Evolutionary conservation across 2,329 filamentous ascomycete genomes (phyloP).

Genomic region (Coniochaeta hoffmannii): DNA sequence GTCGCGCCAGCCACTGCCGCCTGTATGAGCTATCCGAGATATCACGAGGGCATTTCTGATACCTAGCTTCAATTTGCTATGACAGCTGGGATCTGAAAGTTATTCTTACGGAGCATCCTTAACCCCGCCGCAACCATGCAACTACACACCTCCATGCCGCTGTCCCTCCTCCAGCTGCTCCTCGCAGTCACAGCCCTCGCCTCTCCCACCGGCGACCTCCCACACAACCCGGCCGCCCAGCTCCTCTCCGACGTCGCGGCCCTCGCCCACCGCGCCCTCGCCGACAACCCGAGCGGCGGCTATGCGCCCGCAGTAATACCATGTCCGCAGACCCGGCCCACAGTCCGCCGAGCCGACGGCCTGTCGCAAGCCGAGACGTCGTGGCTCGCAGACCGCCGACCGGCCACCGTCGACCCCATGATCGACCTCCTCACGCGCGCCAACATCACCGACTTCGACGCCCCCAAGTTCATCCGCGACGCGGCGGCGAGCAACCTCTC

Average conservation of each 20-base stretch:
- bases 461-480: slow-evolving; percentile 60
- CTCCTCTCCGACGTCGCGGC: slow-evolving; percentile 1
- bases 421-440: slow-evolving; percentile 62
- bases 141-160: background rate
- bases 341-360: slow-evolving; percentile 53
- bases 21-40: too few relatives aligned
- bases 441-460: slow-evolving; percentile 72
- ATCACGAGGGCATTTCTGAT: background rate
- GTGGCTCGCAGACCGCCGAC: slow-evolving; percentile 67
- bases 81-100: background rate
- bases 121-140: background rate
- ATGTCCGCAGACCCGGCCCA: slow-evolving; percentile 65
- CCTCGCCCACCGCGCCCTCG: slow-evolving; percentile 20
- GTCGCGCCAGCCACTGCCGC: background rate
- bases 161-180: background rate
- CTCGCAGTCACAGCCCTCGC: background rate
- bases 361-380: slow-evolving; percentile 63
- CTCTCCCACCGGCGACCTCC: background rate
- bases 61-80: background rate
- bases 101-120: background rate
- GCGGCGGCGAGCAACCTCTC: slow-evolving; percentile 53
- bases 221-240: background rate
- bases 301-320: slow-evolving; percentile 63
- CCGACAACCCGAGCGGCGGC: slow-evolving; percentile 40
- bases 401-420: slow-evolving; percentile 70